Conservation (phyloP, 352 stramenopile genomes). For the Pythium brassicae region DNA sequence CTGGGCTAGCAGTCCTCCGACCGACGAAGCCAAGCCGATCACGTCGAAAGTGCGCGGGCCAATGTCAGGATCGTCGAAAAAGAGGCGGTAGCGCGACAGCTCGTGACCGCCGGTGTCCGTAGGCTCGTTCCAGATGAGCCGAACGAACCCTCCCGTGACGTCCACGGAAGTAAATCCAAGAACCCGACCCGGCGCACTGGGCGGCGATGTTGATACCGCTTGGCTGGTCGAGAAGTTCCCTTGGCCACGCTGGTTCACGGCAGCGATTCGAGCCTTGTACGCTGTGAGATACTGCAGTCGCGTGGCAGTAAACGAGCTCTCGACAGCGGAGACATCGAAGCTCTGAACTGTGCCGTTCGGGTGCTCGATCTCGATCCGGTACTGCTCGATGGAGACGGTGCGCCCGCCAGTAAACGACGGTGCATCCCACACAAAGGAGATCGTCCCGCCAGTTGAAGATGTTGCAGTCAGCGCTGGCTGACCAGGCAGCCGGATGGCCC, state of each 20-base stretch:
- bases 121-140: constrained; percentile 26
- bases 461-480: constrained; percentile 7
- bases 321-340: neutral
- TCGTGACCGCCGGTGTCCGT: constrained; percentile 24
- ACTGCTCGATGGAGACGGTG: constrained; percentile 7
- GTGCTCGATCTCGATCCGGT: constrained; percentile 12
- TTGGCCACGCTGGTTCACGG: constrained; percentile 19
- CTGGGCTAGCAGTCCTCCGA: constrained; percentile 22
- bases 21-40: constrained; percentile 1
- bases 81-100: constrained; percentile 23
- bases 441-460: constrained; percentile 22
- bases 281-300: constrained; percentile 20
- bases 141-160: constrained; percentile 22
- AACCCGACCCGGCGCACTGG: constrained; percentile 21
- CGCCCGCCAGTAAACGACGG: constrained; percentile 24
- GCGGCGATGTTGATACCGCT: constrained; percentile 13
- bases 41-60: constrained; percentile 8
- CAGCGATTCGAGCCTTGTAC: constrained; percentile 23
- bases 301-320: constrained; percentile 3
- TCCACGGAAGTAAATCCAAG: constrained; percentile 6
- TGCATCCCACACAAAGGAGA: constrained; percentile 18
- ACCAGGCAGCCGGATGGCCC: constrained; percentile 37
- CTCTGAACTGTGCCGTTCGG: neutral
- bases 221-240: constrained; percentile 18
- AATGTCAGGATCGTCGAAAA: constrained; percentile 11